These are phyloP conservation scores for Prunus davidiana DNA, from an alignment of 306 rosid species.

Conservation along the genomic window DNA sequence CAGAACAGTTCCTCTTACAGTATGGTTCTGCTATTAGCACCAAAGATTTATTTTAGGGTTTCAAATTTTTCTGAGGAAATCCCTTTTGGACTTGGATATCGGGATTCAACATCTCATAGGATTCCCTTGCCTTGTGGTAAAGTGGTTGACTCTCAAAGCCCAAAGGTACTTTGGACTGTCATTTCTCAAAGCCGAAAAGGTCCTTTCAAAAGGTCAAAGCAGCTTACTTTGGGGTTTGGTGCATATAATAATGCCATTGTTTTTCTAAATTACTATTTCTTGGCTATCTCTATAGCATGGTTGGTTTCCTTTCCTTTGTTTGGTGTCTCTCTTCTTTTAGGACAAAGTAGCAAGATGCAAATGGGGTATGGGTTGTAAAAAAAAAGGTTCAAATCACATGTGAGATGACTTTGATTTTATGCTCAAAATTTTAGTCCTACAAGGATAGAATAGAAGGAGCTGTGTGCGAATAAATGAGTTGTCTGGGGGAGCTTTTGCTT, in stretches of 20 bases:
- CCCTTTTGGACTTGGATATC: conserved; percentile 10
- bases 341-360: background rate
- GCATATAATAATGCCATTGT: background rate
- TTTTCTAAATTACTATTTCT: background rate
- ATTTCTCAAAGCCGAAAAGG: conserved; percentile 4
- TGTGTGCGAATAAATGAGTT: conserved; percentile 15
- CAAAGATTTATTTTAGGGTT: background rate
- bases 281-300: background rate
- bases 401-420: conserved; percentile 34
- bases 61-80: background rate
- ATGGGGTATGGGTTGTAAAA: conserved; percentile 9
- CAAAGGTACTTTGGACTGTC: conserved; percentile 22
- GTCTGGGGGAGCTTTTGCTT: conserved; percentile 9
- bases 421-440: conserved; percentile 14
- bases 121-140: background rate
- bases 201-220: conserved; percentile 20
- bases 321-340: conserved; percentile 3
- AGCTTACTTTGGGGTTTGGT: conserved; percentile 12
- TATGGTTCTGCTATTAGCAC: background rate
- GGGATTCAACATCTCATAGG: conserved; percentile 23
- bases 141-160: conserved; percentile 8
- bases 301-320: background rate
- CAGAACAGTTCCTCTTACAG: conserved; percentile 10
- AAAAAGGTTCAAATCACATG: conserved; percentile 27
- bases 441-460: conserved; percentile 19